A percentile compares a stretch with the other conserved stretches of the same genome.
Evolutionary conservation across 2,329 filamentous ascomycete genomes (phyloP).

Genomic region (Penicillium sp.): DNA sequence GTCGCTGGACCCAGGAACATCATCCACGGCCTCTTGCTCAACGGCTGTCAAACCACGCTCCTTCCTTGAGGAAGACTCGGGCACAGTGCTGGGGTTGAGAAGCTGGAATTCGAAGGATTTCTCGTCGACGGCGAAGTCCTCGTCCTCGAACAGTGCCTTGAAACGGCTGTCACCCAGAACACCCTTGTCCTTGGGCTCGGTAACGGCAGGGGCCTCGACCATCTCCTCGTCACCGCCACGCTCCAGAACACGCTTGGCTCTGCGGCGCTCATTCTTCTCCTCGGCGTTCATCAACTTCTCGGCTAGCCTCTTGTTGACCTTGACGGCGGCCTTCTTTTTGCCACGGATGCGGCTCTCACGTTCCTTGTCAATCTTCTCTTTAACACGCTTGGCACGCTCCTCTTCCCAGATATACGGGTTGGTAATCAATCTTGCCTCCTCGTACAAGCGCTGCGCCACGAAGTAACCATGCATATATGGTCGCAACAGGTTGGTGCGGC

Average conservation of each 20-base stretch:
- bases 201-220: slow-evolving; percentile 25
- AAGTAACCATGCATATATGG: slow-evolving; percentile 99
- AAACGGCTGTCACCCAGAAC: slow-evolving; percentile 85
- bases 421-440: slow-evolving; percentile 86
- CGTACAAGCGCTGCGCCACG: slow-evolving; percentile 90
- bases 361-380: slow-evolving; percentile 95
- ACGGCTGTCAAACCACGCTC: slow-evolving; percentile 60
- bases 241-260: slow-evolving; percentile 49
- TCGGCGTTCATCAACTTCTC: slow-evolving; percentile 61
- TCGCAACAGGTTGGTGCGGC: slow-evolving; percentile 81
- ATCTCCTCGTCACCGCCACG: slow-evolving; percentile 56
- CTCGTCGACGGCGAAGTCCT: slow-evolving; percentile 91
- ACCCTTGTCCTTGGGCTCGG: slow-evolving; percentile 50
- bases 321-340: slow-evolving; percentile 83
- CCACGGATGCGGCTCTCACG: slow-evolving; percentile 91
- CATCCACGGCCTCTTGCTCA: slow-evolving; percentile 60
- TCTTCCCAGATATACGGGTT: slow-evolving; percentile 95
- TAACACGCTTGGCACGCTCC: slow-evolving; percentile 83
- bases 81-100: slow-evolving; percentile 80
- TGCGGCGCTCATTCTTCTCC: slow-evolving; percentile 53
- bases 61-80: slow-evolving; percentile 29
- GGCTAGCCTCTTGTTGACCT: slow-evolving; percentile 76
- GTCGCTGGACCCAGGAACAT: slow-evolving; percentile 44
- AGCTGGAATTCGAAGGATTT: slow-evolving; percentile 79
- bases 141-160: slow-evolving; percentile 82